Evolutionary conservation across 345 rosid species (phyloP).

Genomic region (Syzygium aromaticum): DNA sequence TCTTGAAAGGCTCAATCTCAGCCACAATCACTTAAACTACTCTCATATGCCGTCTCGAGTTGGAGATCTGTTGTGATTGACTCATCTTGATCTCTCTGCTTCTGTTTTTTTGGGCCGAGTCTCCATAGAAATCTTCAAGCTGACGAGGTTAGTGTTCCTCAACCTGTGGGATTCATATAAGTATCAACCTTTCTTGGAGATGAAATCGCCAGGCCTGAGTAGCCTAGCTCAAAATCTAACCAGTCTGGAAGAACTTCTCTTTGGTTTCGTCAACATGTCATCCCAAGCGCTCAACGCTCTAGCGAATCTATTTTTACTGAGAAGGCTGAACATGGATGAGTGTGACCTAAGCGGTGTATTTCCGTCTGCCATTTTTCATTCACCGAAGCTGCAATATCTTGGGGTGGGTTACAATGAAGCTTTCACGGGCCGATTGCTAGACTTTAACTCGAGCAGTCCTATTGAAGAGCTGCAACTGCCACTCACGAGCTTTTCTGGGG

Average conservation of each 20-base stretch:
- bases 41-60: slow-evolving; percentile 2
- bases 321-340: neutral
- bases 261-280: neutral
- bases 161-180: neutral
- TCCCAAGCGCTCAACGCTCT: neutral
- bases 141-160: slow-evolving; percentile 4
- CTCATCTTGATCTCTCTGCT: slow-evolving; percentile 8
- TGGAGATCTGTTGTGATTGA: neutral
- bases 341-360: too few species aligned
- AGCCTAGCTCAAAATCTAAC: neutral
- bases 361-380: too few species aligned
- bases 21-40: neutral
- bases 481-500: slow-evolving; percentile 1
- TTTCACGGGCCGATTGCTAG: too few species aligned
- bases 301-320: too few species aligned
- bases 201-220: neutral
- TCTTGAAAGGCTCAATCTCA: neutral
- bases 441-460: too few species aligned
- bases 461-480: too few species aligned
- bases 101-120: neutral
- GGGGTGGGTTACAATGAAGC: too few species aligned
- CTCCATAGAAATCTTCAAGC: slow-evolving; percentile 5
- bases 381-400: too few species aligned
- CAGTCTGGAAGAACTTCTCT: neutral
- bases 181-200: neutral